These are phyloP conservation scores for Ocimum tenuiflorum DNA, from an alignment of 257 asterid genomes.

Conservation along the genomic window DNA sequence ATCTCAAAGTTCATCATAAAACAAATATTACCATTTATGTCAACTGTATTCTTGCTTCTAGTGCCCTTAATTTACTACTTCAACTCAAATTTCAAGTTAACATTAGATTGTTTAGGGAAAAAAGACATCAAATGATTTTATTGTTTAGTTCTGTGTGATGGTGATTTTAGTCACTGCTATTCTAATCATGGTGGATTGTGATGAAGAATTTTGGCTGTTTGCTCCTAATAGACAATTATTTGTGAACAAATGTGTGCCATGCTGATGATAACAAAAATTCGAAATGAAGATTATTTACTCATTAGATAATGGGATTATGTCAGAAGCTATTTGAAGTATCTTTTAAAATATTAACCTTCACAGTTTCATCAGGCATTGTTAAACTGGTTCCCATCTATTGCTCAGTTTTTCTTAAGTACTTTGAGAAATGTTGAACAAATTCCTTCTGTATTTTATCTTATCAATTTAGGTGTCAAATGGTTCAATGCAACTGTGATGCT, in stretches of 20 bases:
- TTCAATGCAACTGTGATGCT: not conserved
- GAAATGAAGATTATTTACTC: not conserved
- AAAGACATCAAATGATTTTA: not conserved
- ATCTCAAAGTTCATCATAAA: not conserved
- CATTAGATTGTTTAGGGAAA: not conserved
- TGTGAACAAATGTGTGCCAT: not conserved
- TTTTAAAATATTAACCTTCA: not conserved
- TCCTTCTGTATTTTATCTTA: not conserved
- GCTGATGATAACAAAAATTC: not conserved
- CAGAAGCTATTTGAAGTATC: not conserved
- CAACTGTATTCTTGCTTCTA: not conserved
- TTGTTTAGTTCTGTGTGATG: not conserved
- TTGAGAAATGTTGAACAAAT: not conserved
- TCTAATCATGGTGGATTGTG: not conserved
- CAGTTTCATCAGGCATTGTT: not conserved
- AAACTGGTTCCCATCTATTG: not conserved
- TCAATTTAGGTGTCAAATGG: not conserved
- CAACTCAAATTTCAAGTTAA: conserved; percentile 1
- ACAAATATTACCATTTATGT: not conserved
- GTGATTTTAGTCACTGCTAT: not conserved
- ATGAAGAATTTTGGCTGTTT: not conserved
- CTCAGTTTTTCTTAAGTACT: not conserved
- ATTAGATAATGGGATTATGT: not conserved
- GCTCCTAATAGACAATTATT: not conserved
- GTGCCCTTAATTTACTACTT: not conserved